Percentiles rank a stretch among this genome's conserved stretches.
Conservation (phyloP, 129 eudicot genomes). For the Escallonia rubra region DNA sequence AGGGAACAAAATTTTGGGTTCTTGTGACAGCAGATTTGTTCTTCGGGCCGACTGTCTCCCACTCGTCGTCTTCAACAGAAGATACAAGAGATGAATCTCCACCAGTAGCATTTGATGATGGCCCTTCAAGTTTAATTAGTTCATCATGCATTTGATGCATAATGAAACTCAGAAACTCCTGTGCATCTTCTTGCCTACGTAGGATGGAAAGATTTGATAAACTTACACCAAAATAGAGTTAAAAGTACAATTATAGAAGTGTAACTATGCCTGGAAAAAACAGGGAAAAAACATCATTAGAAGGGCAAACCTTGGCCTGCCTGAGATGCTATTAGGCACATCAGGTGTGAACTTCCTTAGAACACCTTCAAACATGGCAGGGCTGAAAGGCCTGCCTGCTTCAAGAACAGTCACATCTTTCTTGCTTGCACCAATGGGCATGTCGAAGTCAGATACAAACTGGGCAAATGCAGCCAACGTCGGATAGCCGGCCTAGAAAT, state of each 20-base stretch:
- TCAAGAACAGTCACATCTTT: conserved; percentile 45
- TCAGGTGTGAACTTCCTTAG: conserved; percentile 83
- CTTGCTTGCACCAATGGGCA: conserved; percentile 55
- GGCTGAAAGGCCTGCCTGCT: conserved; percentile 77
- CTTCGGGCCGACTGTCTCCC: conserved; percentile 98
- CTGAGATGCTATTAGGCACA: conserved; percentile 62
- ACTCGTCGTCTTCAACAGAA: conserved; percentile 81
- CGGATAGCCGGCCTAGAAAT: conserved; percentile 56
- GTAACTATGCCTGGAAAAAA: too few relatives aligned
- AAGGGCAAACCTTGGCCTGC: conserved; percentile 70
- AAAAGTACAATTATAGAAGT: too few relatives aligned
- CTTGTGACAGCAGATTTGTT: conserved; percentile 95
- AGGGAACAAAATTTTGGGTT: conserved; percentile 76
- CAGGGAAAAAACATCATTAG: not conserved
- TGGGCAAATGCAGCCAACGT: conserved; percentile 71
- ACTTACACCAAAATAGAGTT: not conserved
- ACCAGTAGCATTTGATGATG: conserved; percentile 39
- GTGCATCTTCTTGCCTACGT: conserved; percentile 97
- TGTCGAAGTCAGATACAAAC: conserved; percentile 58
- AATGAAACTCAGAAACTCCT: conserved; percentile 79
- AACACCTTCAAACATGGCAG: conserved; percentile 77
- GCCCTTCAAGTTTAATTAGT: conserved; percentile 82
- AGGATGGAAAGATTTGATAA: not conserved
- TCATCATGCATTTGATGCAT: conserved; percentile 96
- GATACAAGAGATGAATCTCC: conserved; percentile 56